Percentiles rank a stretch among this genome's conserved stretches.
phyloP scores from a whole-genome alignment of 2,329 filamentous ascomycete species.

The Penicillium hesseltinei region DNA sequence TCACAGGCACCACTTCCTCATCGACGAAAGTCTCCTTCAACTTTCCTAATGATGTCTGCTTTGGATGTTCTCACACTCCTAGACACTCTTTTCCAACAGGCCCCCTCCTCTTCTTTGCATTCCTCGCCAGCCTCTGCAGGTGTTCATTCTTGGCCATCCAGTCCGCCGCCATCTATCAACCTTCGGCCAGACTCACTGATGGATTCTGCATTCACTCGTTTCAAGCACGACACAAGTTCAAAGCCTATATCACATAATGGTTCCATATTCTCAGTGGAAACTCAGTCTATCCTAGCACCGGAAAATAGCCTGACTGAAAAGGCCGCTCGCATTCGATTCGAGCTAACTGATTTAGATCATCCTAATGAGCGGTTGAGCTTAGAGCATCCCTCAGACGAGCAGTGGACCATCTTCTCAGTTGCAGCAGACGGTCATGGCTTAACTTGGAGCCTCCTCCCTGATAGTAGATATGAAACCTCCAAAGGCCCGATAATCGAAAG shows the following conservation, averaged over 20 bases:
- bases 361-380: slow-evolving; percentile 53
- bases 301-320: slow-evolving; percentile 31
- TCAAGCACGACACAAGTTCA: slow-evolving; percentile 27
- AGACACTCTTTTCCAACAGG: slow-evolving; percentile 72
- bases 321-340: slow-evolving; percentile 43
- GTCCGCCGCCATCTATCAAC: slow-evolving; percentile 16
- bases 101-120: slow-evolving; percentile 25
- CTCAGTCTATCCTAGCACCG: slow-evolving; percentile 26
- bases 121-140: slow-evolving; percentile 29
- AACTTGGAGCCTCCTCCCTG: slow-evolving; percentile 62
- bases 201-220: slow-evolving; percentile 36
- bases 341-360: slow-evolving; percentile 40
- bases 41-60: slow-evolving; percentile 75
- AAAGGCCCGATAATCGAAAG: slow-evolving; percentile 62
- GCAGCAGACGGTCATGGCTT: slow-evolving; percentile 69
- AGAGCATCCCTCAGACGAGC: slow-evolving; percentile 75
- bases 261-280: slow-evolving; percentile 33
- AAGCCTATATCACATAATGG: slow-evolving; percentile 26
- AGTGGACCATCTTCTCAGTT: slow-evolving; percentile 80
- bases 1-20: slow-evolving; percentile 52
- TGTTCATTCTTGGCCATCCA: slow-evolving; percentile 24
- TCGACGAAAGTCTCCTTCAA: slow-evolving; percentile 36
- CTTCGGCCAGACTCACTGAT: slow-evolving; percentile 23
- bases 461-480: slow-evolving; percentile 51
- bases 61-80: slow-evolving; percentile 77